Conservation (phyloP, 495 filamentous ascomycete genomes). For the Podospora tetraspora region DNA sequence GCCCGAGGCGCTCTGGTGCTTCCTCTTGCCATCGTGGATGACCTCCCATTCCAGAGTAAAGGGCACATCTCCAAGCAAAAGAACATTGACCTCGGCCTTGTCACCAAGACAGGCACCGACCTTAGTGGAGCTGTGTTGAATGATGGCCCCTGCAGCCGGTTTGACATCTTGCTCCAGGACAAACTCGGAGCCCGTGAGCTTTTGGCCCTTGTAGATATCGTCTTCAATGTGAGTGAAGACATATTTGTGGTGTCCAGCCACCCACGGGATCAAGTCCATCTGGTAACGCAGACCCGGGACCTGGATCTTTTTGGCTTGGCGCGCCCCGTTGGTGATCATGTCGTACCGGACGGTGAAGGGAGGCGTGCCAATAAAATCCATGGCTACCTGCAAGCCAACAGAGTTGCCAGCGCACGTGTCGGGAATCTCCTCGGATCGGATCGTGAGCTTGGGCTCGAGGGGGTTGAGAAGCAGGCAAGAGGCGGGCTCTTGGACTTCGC, state of each 20-base stretch:
- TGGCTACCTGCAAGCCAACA: slow-evolving; percentile 78
- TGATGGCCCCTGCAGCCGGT: slow-evolving; percentile 75
- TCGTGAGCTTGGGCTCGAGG: slow-evolving; percentile 70
- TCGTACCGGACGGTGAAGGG: slow-evolving; percentile 76
- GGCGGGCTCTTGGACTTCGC: slow-evolving; percentile 86
- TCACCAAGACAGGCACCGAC: slow-evolving; percentile 77
- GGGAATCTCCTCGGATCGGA: slow-evolving; percentile 71
- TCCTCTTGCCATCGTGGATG: slow-evolving; percentile 80
- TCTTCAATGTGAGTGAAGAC: slow-evolving; percentile 76
- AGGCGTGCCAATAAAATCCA: slow-evolving; percentile 85
- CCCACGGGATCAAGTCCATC: slow-evolving; percentile 72
- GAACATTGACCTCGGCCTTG: slow-evolving; percentile 63
- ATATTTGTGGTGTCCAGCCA: slow-evolving; percentile 83
- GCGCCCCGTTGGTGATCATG: slow-evolving; percentile 51
- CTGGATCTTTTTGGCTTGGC: slow-evolving; percentile 38
- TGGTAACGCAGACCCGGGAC: slow-evolving; percentile 68
- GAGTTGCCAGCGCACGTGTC: slow-evolving; percentile 94
- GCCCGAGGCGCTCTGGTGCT: slow-evolving; percentile 56
- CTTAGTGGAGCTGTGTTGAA: slow-evolving; percentile 49
- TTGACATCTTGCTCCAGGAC: slow-evolving; percentile 86
- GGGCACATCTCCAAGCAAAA: slow-evolving; percentile 72
- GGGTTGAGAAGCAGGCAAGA: slow-evolving; percentile 87
- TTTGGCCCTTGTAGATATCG: slow-evolving; percentile 63
- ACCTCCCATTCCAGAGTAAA: slow-evolving; percentile 92
- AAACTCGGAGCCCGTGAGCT: slow-evolving; percentile 46